Base-by-base conservation (phyloP, 441 rosid species). In the Kokia cookei region DNA sequence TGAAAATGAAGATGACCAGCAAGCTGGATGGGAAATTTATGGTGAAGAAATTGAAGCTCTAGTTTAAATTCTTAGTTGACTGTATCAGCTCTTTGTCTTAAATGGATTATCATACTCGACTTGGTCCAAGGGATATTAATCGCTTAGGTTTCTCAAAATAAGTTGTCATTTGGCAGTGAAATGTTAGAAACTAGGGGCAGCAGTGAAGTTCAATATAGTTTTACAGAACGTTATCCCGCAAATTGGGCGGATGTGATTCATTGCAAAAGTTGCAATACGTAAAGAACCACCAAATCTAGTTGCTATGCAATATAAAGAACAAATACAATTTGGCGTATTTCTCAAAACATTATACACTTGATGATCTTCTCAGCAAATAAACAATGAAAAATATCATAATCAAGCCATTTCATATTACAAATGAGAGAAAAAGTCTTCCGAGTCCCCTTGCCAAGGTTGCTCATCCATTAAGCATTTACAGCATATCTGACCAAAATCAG, bases 21-120 rank as follows among this genome's bases (percentile, higher is more conserved):
- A 84, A 80, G 72, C 84, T 77, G 22, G 70, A 84, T 32, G 85
- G 65, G 45, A 61, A 61, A 32, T 1, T 26, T 37, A 19, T 66
- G 15, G 11, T 57, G 19, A 32, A 45, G 19, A 45, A 75, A 35
- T 3, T 67, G 73, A 75, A 68, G 71, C 65, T 74, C 48, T 65
- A 74, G 68, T 80, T 89, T 22, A 58, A 12, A 26, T 22, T 64
- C 29, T 19, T 64, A 4, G 8, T 19, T 11, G 19, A 8, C 6
- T 2, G 42, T 40, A 10, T 24, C 48, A 17, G 2, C 10, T 11
- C 69, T 42, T 22, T 32, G 6, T 5, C 50, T 66, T 32, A 1
- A 32, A 32, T 1, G 37, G 6, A 32, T 32, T 32, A 32, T 32
- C 37, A 32, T 32, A 1, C 37, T 32, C 37, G 37, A 32, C 37